Evolutionary conservation across 805 yeast genomes (phyloP).

Genomic region (Cyberlindnera mrakii): DNA sequence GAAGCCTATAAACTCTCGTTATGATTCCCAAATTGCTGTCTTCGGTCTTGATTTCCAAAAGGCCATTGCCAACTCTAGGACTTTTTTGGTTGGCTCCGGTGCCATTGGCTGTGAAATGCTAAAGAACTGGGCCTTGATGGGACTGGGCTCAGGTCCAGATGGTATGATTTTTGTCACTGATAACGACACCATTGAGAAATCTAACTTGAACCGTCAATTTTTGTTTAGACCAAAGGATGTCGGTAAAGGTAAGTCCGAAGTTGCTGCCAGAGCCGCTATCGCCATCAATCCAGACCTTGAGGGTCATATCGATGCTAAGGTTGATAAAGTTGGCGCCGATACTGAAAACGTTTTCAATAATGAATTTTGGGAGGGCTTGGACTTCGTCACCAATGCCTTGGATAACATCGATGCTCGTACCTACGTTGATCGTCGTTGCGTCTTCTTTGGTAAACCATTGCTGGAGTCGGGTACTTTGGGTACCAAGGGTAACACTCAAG

Average conservation of each 20-base stretch:
- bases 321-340: conserved; percentile 90
- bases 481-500: conserved; percentile 97
- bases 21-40: conserved; percentile 93
- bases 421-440: conserved; percentile 95
- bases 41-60: conserved; percentile 79
- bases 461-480: conserved; percentile 97
- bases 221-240: conserved; percentile 93
- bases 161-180: conserved; percentile 87
- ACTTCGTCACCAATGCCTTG: conserved; percentile 91
- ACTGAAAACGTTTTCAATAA: conserved; percentile 85
- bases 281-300: conserved; percentile 79
- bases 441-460: conserved; percentile 83
- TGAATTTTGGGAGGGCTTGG: conserved; percentile 75
- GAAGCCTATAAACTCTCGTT: conserved; percentile 72
- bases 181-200: conserved; percentile 91
- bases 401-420: conserved; percentile 98
- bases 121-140: conserved; percentile 97
- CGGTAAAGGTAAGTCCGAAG: conserved; percentile 84
- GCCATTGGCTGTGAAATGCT: conserved; percentile 99
- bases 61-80: conserved; percentile 65
- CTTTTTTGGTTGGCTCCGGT: conserved; percentile 93
- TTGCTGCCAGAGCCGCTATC: conserved; percentile 79
- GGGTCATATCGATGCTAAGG: conserved; percentile 69
- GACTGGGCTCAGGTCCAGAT: conserved; percentile 84
- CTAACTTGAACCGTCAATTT: conserved; percentile 94